Conservation (phyloP, 495 filamentous ascomycete species). For the Pyrenula aspistea region DNA sequence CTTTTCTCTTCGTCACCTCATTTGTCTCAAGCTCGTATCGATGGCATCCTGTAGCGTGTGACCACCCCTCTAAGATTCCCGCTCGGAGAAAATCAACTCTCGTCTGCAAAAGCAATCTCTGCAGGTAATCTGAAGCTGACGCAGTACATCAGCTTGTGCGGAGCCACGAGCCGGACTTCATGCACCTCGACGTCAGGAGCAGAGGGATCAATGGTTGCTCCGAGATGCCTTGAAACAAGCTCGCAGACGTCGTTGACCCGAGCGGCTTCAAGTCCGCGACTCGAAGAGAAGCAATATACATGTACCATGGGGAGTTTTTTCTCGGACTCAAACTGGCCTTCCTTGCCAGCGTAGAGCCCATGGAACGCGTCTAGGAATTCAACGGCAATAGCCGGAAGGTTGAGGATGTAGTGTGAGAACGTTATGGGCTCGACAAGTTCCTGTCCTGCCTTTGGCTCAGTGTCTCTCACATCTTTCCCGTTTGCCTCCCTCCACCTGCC, state of each 20-base stretch:
- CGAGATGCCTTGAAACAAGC: slow-evolving; percentile 51
- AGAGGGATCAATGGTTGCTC: slow-evolving; percentile 45
- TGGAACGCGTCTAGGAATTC: slow-evolving; percentile 77
- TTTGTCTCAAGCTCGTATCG: too few relatives aligned
- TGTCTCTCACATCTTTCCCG: slow-evolving; percentile 8
- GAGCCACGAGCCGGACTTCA: slow-evolving; percentile 80
- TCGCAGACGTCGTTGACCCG: slow-evolving; percentile 54
- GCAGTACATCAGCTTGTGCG: slow-evolving; percentile 93
- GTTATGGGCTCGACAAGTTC: slow-evolving; percentile 45
- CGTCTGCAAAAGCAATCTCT: slow-evolving; percentile 62
- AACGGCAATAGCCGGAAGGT: slow-evolving; percentile 81
- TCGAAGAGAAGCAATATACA: slow-evolving; percentile 78
- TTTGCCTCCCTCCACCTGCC: slow-evolving; percentile 9
- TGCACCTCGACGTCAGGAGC: slow-evolving; percentile 48
- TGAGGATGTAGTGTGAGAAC: slow-evolving; percentile 91
- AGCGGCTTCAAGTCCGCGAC: slow-evolving; percentile 55
- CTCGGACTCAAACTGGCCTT: slow-evolving; percentile 42
- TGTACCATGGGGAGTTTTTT: slow-evolving; percentile 68
- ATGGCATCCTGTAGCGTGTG: too few relatives aligned
- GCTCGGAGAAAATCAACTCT: too few relatives aligned
- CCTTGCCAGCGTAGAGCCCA: slow-evolving; percentile 62
- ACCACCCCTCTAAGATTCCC: too few relatives aligned
- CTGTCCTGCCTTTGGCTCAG: slow-evolving; percentile 24
- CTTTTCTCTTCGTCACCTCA: too few relatives aligned
- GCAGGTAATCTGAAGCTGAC: slow-evolving; percentile 75